Percentiles rank a stretch among this genome's conserved stretches.
Evolutionary conservation across 208 protist species (phyloP).

Genomic region (Histomonas meleagridis): DNA sequence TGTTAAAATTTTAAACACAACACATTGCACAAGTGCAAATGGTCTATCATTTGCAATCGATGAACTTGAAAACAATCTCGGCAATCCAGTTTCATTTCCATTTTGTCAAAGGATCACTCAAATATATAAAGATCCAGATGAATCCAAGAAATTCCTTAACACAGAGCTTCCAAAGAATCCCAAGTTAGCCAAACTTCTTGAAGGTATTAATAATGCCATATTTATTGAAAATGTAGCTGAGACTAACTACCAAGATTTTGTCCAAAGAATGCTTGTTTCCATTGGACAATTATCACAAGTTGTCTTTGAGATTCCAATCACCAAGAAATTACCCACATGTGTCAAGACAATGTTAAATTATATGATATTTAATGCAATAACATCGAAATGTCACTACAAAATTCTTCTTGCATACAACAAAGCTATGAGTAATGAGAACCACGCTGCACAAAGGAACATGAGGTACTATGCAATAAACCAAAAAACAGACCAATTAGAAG

Average conservation of each 20-base stretch:
- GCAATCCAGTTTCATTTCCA: too few species aligned
- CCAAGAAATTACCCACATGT: neutral
- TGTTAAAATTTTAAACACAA: too few species aligned
- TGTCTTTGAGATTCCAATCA: neutral
- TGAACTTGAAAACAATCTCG: too few species aligned
- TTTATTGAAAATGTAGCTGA: neutral
- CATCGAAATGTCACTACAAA: neutral
- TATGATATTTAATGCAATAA: neutral
- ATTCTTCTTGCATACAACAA: neutral
- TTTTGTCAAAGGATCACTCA: neutral
- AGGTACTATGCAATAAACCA: neutral
- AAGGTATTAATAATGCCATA: neutral
- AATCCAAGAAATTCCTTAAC: neutral
- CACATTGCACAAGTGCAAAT: too few species aligned
- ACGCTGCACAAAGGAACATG: neutral
- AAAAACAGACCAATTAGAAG: neutral
- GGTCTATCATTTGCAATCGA: too few species aligned
- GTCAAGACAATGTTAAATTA: neutral
- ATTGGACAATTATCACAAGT: neutral
- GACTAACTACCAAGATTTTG: neutral
- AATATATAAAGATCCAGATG: neutral
- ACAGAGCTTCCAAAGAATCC: neutral
- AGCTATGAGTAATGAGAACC: neutral
- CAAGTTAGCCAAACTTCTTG: neutral
- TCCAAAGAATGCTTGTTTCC: neutral